These are phyloP conservation scores for Collybiopsis luxurians DNA, from an alignment of 768 basidiomycete species.

Conservation along the genomic window DNA sequence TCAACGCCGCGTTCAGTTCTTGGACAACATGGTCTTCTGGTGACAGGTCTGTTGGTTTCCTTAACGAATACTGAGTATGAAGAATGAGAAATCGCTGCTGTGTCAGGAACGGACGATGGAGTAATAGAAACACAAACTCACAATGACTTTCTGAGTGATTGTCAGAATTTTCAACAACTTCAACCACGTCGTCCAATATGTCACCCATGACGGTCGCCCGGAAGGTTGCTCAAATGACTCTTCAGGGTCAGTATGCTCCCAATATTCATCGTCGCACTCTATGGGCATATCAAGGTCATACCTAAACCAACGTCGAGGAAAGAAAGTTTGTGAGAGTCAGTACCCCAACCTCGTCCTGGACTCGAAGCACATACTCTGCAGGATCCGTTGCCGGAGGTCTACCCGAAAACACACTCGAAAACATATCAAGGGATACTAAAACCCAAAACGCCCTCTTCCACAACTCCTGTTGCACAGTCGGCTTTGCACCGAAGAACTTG, in stretches of 20 bases:
- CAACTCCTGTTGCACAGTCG: conserved; percentile 60
- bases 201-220: background rate
- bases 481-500: conserved; percentile 25
- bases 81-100: background rate
- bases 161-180: conserved; percentile 47
- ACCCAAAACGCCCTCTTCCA: conserved; percentile 74
- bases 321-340: too few relatives aligned
- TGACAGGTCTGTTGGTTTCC: background rate
- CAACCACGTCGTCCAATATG: conserved; percentile 37
- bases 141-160: conserved; percentile 48
- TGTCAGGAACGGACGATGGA: background rate
- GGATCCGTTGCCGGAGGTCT: conserved; percentile 29
- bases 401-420: conserved; percentile 40
- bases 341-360: too few relatives aligned
- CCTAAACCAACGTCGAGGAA: conserved; percentile 29
- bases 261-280: conserved; percentile 60
- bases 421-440: conserved; percentile 6
- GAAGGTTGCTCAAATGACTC: conserved; percentile 48
- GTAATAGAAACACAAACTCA: conserved; percentile 18
- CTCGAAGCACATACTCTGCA: conserved; percentile 4
- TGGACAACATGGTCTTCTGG: background rate
- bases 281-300: conserved; percentile 54
- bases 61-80: background rate
- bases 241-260: conserved; percentile 39
- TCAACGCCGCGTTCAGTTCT: conserved; percentile 49